Conservation (phyloP, 2,329 filamentous ascomycete genomes). For the Neonectria hederae region DNA sequence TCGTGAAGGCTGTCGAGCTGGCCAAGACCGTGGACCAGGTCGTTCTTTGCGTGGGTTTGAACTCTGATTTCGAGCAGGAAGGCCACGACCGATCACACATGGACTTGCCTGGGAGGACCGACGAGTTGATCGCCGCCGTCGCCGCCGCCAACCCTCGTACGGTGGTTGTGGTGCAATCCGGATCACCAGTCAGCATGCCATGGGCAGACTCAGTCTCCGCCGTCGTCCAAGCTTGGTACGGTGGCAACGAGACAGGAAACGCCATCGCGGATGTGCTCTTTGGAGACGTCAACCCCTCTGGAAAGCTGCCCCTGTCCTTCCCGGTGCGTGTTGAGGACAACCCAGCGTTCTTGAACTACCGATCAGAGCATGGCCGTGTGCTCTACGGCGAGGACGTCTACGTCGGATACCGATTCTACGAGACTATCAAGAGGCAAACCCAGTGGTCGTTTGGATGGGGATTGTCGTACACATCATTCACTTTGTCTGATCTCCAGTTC, state of each 20-base stretch:
- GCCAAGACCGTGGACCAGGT: slow-evolving; percentile 67
- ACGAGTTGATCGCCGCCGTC: slow-evolving; percentile 64
- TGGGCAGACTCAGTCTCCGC: slow-evolving; percentile 59
- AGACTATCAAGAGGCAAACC: slow-evolving; percentile 54
- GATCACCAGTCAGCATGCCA: slow-evolving; percentile 58
- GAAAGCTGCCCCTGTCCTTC: slow-evolving; percentile 70
- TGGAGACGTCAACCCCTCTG: slow-evolving; percentile 63
- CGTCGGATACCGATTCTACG: slow-evolving; percentile 77
- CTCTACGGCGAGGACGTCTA: slow-evolving; percentile 76
- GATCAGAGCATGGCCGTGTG: slow-evolving; percentile 4
- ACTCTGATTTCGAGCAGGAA: slow-evolving; percentile 55
- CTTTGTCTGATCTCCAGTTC: neutral
- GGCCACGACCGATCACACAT: slow-evolving; percentile 74
- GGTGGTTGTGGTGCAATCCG: slow-evolving; percentile 68
- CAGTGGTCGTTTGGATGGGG: slow-evolving; percentile 75
- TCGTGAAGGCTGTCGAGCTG: slow-evolving; percentile 36
- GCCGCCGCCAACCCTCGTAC: slow-evolving; percentile 65
- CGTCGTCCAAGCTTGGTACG: slow-evolving; percentile 74
- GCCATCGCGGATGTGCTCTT: slow-evolving; percentile 74
- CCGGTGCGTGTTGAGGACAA: slow-evolving; percentile 14
- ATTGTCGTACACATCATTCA: slow-evolving; percentile 73
- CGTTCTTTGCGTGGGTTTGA: slow-evolving; percentile 62
- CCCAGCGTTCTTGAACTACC: slow-evolving; percentile 17
- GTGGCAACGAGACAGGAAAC: slow-evolving; percentile 76
- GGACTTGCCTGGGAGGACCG: slow-evolving; percentile 67